A percentile compares a stretch with the other conserved stretches of the same genome.
Evolutionary conservation across 257 asterid species (phyloP).

Genomic region (Nicotiana benthamiana): DNA sequence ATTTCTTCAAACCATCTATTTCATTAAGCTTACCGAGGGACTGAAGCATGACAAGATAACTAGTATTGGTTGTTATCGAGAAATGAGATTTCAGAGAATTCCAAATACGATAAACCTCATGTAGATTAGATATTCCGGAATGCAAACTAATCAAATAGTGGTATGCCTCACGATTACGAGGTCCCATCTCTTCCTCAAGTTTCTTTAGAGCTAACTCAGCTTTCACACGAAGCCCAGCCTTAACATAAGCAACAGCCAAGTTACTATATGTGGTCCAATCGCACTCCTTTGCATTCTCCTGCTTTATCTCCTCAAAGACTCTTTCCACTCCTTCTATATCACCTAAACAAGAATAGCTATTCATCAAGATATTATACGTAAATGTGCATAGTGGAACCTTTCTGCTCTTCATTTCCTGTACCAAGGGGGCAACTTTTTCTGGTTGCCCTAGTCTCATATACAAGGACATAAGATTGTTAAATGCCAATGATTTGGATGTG

Average conservation of each 20-base stretch:
- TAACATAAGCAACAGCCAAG: constrained; percentile 51
- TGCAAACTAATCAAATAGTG: constrained; percentile 60
- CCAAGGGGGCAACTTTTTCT: constrained; percentile 42
- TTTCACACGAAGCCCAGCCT: constrained; percentile 47
- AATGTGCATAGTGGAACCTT: constrained; percentile 35
- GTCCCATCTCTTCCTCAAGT: constrained; percentile 48
- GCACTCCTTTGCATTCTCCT: constrained; percentile 30
- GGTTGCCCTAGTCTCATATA: constrained; percentile 43
- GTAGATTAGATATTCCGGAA: constrained; percentile 46
- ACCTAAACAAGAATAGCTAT: constrained; percentile 33
- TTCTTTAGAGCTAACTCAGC: constrained; percentile 52
- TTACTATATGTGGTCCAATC: constrained; percentile 73
- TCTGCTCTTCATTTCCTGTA: constrained; percentile 52
- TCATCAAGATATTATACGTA: constrained; percentile 64
- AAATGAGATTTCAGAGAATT: constrained; percentile 40
- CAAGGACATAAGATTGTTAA: constrained; percentile 57
- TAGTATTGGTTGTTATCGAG: constrained; percentile 38
- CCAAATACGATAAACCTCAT: constrained; percentile 62
- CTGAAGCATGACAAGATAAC: constrained; percentile 59
- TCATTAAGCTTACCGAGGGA: constrained; percentile 55
- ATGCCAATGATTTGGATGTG: constrained; percentile 31
- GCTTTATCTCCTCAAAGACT: constrained; percentile 63
- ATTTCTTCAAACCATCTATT: constrained; percentile 47
- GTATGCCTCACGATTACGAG: constrained; percentile 43
- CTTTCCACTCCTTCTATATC: constrained; percentile 68